These are phyloP conservation scores for Santalum album DNA, from an alignment of 164 flowering plant species.

Conservation along the genomic window DNA sequence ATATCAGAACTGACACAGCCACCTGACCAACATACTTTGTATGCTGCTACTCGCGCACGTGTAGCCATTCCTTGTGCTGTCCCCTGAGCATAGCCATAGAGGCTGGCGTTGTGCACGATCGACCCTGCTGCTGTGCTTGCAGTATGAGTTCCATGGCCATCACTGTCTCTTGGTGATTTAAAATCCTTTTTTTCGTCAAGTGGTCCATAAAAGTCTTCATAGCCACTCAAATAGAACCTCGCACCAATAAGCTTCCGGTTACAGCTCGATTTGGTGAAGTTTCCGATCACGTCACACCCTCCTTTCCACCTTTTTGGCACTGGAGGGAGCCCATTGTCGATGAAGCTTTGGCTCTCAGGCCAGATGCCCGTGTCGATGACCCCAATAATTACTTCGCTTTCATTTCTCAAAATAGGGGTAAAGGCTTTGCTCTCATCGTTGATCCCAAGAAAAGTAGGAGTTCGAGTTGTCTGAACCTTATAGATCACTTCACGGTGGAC, in stretches of 20 bases:
- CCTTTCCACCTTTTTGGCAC: background rate
- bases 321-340: background rate
- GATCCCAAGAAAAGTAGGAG: background rate
- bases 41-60: background rate
- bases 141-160: background rate
- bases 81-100: background rate
- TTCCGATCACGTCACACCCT: background rate
- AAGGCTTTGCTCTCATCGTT: too few relatives aligned
- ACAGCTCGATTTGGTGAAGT: background rate
- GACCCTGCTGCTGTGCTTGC: too few relatives aligned
- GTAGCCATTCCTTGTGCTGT: background rate
- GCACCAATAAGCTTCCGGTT: background rate
- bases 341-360: conserved; percentile 1
- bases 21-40: background rate
- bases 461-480: background rate
- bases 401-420: background rate
- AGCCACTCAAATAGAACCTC: background rate
- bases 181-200: background rate
- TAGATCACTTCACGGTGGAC: too few relatives aligned
- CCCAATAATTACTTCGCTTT: background rate
- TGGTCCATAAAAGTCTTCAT: background rate
- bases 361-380: background rate
- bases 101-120: background rate
- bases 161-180: background rate
- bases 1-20: background rate